Conservation (phyloP, 805 yeast species). For the Lachancea kluyveri region DNA sequence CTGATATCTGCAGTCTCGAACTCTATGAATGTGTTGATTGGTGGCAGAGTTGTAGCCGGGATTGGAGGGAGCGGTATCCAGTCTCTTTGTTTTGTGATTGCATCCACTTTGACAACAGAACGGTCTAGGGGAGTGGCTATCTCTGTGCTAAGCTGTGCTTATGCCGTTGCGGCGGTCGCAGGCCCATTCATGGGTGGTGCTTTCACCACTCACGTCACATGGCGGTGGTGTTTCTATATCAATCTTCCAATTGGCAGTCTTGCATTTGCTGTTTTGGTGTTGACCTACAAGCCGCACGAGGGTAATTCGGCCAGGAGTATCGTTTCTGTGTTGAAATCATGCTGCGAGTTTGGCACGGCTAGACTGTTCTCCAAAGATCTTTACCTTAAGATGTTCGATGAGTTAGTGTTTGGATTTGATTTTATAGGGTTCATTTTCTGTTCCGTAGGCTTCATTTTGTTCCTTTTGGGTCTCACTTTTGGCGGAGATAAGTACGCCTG, state of each 20-base stretch:
- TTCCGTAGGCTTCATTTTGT: constrained; percentile 16
- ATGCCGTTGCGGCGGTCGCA: constrained; percentile 43
- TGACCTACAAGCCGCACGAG: constrained; percentile 14
- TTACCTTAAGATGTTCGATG: background rate
- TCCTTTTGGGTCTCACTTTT: constrained; percentile 20
- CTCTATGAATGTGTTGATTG: constrained; percentile 55
- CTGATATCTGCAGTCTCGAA: constrained; percentile 48
- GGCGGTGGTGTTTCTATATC: constrained; percentile 75
- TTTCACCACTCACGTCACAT: constrained; percentile 48
- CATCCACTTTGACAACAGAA: constrained; percentile 32
- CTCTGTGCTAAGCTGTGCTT: constrained; percentile 27
- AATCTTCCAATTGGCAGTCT: constrained; percentile 60
- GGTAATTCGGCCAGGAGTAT: background rate
- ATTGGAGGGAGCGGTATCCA: constrained; percentile 67
- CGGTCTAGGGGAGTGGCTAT: constrained; percentile 20
- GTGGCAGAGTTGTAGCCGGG: constrained; percentile 67
- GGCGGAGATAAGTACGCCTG: constrained; percentile 57
- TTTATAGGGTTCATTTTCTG: constrained; percentile 17
- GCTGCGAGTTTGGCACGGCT: background rate
- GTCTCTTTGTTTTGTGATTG: constrained; percentile 47
- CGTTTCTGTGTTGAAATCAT: too few relatives aligned
- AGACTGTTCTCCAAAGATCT: too few relatives aligned
- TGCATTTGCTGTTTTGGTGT: constrained; percentile 15
- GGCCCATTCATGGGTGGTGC: constrained; percentile 72
- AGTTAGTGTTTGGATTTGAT: constrained; percentile 16